A percentile compares a stretch with the other conserved stretches of the same genome.
phyloP scores from a whole-genome alignment of 2,329 filamentous ascomycete genomes.

The Claviceps capensis region DNA sequence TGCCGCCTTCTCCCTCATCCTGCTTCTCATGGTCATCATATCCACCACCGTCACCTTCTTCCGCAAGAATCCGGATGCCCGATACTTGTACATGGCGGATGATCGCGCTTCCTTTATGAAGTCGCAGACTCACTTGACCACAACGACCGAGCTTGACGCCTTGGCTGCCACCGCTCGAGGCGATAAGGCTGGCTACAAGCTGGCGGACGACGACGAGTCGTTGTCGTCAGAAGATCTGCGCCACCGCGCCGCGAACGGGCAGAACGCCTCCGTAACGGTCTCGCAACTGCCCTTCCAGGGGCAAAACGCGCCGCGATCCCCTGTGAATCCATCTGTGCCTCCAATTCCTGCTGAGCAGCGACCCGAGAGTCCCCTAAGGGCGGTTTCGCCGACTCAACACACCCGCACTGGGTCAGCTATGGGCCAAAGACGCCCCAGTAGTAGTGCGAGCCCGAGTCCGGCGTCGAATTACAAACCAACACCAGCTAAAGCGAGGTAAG shows the following conservation, averaged over 20 bases:
- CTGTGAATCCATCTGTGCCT: conserved; percentile 28
- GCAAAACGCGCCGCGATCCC: conserved; percentile 15
- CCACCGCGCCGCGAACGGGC: conserved; percentile 19
- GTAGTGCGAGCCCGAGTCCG: conserved; percentile 23
- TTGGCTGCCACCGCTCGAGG: conserved; percentile 79
- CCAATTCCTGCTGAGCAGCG: conserved; percentile 26
- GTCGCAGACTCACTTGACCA: conserved; percentile 66
- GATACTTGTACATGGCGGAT: conserved; percentile 93
- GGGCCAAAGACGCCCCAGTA: conserved; percentile 14
- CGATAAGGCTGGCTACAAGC: conserved; percentile 47
- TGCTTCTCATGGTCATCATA: conserved; percentile 63
- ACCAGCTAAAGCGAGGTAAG: conserved; percentile 28
- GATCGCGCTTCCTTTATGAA: conserved; percentile 97
- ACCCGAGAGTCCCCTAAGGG: conserved; percentile 22
- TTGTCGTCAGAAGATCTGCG: conserved; percentile 25
- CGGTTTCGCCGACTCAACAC: conserved; percentile 22
- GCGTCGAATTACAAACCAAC: conserved; percentile 16
- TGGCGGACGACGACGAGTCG: conserved; percentile 29
- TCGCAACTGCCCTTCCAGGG: conserved; percentile 19
- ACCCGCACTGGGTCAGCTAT: conserved; percentile 7
- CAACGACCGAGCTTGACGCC: conserved; percentile 77
- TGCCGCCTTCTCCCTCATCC: conserved; percentile 66
- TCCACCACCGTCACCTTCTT: conserved; percentile 57
- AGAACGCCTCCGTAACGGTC: conserved; percentile 12
- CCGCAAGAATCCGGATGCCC: conserved; percentile 85